phyloP scores from a whole-genome alignment of 495 filamentous ascomycete genomes.

The Penicillium herquei region DNA sequence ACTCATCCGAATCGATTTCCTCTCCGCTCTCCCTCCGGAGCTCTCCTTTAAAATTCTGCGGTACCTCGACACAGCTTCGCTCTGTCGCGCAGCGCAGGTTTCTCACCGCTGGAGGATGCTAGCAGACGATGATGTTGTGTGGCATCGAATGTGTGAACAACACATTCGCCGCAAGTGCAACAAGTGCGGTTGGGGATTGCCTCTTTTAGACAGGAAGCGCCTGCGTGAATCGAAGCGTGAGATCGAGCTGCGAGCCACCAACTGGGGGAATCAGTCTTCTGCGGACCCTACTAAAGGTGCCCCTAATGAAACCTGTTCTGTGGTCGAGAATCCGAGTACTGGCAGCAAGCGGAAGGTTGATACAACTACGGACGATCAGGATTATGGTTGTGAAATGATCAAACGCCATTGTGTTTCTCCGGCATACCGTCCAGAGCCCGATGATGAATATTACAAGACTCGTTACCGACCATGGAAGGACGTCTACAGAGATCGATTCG shows the following conservation, averaged over 20 bases:
- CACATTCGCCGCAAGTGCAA: slow-evolving; percentile 96
- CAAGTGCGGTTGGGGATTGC: slow-evolving; percentile 95
- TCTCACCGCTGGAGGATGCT: slow-evolving; percentile 81
- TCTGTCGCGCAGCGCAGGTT: slow-evolving; percentile 96
- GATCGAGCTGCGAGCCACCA: slow-evolving; percentile 68
- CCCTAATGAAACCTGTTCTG: slow-evolving; percentile 19
- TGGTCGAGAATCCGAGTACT: slow-evolving; percentile 16
- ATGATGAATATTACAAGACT: slow-evolving; percentile 46
- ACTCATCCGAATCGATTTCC: slow-evolving; percentile 92
- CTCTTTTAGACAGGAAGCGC: slow-evolving; percentile 82
- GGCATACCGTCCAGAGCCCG: slow-evolving; percentile 21
- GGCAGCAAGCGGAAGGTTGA: slow-evolving; percentile 42
- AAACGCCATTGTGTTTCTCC: slow-evolving; percentile 38
- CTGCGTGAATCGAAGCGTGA: slow-evolving; percentile 84
- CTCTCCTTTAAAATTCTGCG: slow-evolving; percentile 90
- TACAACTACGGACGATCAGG: slow-evolving; percentile 10
- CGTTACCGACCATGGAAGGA: slow-evolving; percentile 83
- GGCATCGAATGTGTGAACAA: slow-evolving; percentile 99
- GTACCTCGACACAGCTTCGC: slow-evolving; percentile 89
- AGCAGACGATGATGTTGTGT: slow-evolving; percentile 95
- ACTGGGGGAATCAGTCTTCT: slow-evolving; percentile 38
- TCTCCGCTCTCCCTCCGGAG: slow-evolving; percentile 83
- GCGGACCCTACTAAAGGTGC: slow-evolving; percentile 18
- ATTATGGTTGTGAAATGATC: slow-evolving; percentile 31
- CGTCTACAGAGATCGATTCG: slow-evolving; percentile 83